A percentile compares a stretch with the other conserved stretches of the same genome.
These are phyloP conservation scores for Pochonia chlamydosporia DNA, from an alignment of 2,329 filamentous ascomycete species.

Conservation along the genomic window DNA sequence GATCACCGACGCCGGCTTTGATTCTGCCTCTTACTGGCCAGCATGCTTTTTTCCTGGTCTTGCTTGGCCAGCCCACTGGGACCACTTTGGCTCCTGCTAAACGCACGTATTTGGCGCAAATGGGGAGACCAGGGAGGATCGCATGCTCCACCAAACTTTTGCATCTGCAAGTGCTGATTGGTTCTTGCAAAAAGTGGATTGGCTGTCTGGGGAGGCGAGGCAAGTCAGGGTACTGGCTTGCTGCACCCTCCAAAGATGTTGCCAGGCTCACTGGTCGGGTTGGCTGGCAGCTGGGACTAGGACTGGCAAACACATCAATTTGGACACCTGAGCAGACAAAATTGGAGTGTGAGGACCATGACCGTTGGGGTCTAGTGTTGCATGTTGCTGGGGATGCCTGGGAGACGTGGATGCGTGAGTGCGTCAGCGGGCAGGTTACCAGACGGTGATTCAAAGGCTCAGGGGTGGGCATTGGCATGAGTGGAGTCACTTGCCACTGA, in stretches of 20 bases:
- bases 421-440: not conserved
- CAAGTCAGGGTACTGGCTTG: not conserved
- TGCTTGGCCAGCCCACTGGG: constrained; percentile 6
- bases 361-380: too few relatives aligned
- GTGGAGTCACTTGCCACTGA: not conserved
- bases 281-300: too few relatives aligned
- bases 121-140: constrained; percentile 6
- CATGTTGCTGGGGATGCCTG: not conserved
- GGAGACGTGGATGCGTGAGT: not conserved
- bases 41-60: constrained; percentile 11
- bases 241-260: not conserved
- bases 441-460: not conserved
- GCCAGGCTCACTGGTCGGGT: too few relatives aligned
- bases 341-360: too few relatives aligned
- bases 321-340: too few relatives aligned
- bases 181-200: not conserved
- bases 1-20: too few relatives aligned
- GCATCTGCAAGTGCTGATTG: constrained; percentile 4
- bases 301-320: too few relatives aligned
- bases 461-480: not conserved
- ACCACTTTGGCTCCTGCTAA: constrained; percentile 4
- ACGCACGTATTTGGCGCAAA: constrained; percentile 8
- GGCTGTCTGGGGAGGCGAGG: not conserved
- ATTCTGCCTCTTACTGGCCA: constrained; percentile 1
- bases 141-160: constrained; percentile 4